phyloP scores from a whole-genome alignment of 352 stramenopile species.

The Globisporangium carolinianum region DNA sequence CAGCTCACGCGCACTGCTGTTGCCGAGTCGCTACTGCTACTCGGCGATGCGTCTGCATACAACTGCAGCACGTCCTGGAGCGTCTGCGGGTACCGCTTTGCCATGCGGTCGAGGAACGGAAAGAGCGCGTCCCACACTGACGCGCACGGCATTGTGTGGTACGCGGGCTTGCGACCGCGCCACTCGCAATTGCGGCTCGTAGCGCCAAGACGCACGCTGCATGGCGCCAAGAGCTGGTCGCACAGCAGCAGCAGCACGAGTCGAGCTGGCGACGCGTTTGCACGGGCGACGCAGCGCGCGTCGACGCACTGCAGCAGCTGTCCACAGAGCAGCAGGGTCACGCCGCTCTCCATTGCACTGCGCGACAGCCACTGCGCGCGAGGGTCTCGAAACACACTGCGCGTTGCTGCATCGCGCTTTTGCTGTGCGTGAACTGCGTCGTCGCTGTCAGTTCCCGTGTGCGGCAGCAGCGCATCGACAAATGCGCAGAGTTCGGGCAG shows the following conservation, averaged over 20 bases:
- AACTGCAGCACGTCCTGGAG: conserved; percentile 20
- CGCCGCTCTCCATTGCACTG: conserved; percentile 46
- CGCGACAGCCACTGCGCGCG: conserved; percentile 52
- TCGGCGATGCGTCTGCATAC: neutral
- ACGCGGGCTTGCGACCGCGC: conserved; percentile 40
- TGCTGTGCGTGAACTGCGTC: neutral
- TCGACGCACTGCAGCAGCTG: conserved; percentile 31
- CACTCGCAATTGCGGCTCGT: conserved; percentile 35
- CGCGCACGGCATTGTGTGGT: conserved; percentile 58
- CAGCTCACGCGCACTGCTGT: conserved; percentile 32
- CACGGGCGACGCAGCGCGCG: conserved; percentile 4
- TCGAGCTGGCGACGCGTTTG: conserved; percentile 4
- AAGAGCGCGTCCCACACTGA: conserved; percentile 46
- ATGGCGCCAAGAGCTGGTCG: conserved; percentile 38
- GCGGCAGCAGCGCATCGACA: conserved; percentile 16
- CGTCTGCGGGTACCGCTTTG: conserved; percentile 19
- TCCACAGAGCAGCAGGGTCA: conserved; percentile 39
- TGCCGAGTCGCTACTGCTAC: neutral
- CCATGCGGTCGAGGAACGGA: conserved; percentile 41
- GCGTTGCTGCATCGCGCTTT: conserved; percentile 12
- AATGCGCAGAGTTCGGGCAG: conserved; percentile 43
- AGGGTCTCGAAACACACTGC: conserved; percentile 28
- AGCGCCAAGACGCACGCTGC: conserved; percentile 17
- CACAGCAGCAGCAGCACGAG: conserved; percentile 30
- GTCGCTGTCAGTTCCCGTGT: neutral